A percentile compares a stretch with the other conserved stretches of the same genome.
These are phyloP conservation scores for Acer saccharum DNA, from an alignment of 345 rosid species.

Conservation along the genomic window DNA sequence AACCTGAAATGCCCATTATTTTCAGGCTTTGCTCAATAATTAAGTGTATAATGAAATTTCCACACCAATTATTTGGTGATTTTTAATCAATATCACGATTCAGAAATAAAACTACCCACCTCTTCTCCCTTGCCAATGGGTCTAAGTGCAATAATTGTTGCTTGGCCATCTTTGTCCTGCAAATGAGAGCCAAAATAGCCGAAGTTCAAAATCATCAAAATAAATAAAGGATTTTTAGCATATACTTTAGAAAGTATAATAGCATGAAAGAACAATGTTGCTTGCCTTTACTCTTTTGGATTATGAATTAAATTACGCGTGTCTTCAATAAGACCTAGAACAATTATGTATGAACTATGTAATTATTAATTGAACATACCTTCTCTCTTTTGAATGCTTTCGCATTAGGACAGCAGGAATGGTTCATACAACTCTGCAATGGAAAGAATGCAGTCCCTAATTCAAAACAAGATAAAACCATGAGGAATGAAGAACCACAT, in stretches of 20 bases:
- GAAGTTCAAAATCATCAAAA: neutral
- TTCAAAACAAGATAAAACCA: constrained; percentile 12
- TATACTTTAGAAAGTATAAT: neutral
- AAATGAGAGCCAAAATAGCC: constrained; percentile 2
- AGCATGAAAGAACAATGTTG: neutral
- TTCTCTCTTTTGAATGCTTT: constrained; percentile 96
- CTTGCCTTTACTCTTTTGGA: neutral
- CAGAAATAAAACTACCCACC: constrained; percentile 56
- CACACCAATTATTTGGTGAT: neutral
- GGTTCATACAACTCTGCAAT: constrained; percentile 91
- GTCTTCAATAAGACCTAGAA: neutral
- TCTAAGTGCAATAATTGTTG: constrained; percentile 63
- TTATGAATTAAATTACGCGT: neutral
- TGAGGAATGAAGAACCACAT: neutral
- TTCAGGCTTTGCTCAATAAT: neutral
- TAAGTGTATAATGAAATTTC: neutral
- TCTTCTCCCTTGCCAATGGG: constrained; percentile 71
- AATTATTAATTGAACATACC: constrained; percentile 36
- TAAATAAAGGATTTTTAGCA: neutral
- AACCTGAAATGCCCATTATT: constrained; percentile 41
- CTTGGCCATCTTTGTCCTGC: constrained; percentile 92
- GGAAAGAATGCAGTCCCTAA: constrained; percentile 96
- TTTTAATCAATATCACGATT: neutral
- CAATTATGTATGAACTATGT: neutral
- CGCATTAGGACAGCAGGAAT: constrained; percentile 87